These are phyloP conservation scores for Pilaira anomala DNA, from an alignment of 192 early-diverging fungal genomes.

Conservation along the genomic window DNA sequence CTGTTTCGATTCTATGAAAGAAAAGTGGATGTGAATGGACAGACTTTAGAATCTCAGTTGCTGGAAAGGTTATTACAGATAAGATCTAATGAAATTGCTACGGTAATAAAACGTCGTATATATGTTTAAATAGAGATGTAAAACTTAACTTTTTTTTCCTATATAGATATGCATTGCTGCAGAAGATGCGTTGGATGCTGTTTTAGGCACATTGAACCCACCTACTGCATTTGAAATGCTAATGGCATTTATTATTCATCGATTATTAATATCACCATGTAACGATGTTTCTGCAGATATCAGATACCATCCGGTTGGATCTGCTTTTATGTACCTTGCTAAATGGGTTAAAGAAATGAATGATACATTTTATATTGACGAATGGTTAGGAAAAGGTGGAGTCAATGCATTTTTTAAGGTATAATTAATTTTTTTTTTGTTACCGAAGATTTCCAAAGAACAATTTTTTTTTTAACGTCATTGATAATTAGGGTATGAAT, in stretches of 20 bases:
- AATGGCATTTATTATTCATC: conserved; percentile 22
- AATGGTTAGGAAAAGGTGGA: conserved; percentile 30
- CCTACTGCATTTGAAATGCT: conserved; percentile 35
- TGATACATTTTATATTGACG: conserved; percentile 24
- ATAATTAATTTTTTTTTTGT: conserved; percentile 3
- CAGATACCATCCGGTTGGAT: conserved; percentile 28
- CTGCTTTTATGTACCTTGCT: conserved; percentile 33
- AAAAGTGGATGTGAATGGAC: conserved; percentile 12
- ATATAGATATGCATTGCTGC: conserved; percentile 29
- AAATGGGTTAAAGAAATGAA: conserved; percentile 27
- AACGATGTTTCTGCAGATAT: not conserved
- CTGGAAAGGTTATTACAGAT: conserved; percentile 11
- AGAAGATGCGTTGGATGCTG: conserved; percentile 38
- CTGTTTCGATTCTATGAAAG: conserved; percentile 32
- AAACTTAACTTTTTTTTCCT: not conserved
- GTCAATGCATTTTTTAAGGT: conserved; percentile 28
- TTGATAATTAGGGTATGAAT: conserved; percentile 28
- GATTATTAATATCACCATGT: conserved; percentile 10
- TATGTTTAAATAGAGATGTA: conserved; percentile 3
- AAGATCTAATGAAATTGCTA: conserved; percentile 18
- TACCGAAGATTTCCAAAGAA: not conserved
- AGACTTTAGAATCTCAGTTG: conserved; percentile 17
- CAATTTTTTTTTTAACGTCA: not conserved
- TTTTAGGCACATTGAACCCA: conserved; percentile 25
- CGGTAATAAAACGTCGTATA: conserved; percentile 9